Evolutionary conservation across 129 eudicot species (phyloP), one percentile per base, ranked within the genome.

Genomic region (Silybum marianum): DNA sequence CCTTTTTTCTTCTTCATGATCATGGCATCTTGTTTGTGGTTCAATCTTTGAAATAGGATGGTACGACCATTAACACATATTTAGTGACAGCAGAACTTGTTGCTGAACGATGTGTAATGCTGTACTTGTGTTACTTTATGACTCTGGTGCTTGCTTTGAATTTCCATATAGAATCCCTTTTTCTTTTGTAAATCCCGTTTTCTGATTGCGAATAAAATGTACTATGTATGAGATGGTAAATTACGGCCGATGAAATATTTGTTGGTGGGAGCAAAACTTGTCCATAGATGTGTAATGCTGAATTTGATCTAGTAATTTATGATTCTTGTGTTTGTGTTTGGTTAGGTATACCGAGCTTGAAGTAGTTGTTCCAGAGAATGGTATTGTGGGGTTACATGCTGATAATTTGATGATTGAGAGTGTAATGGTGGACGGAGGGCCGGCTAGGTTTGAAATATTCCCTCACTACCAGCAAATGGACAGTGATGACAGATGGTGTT

Each of bases 311-410:
- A 16, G 69, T 42, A 39, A 22, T 44, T 71, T 40, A 28, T 78
- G 67, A 4, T 71, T 67, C 24, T 32, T 65, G 34, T 74, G 62
- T 78, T 79, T 81, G 32, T 54, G 63, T 26, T 80, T 72, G 75
- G 78, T 80, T 79, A 95, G 99, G 83, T 96, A 88, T 83, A 96
- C 98, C 19, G 99, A 96, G 86, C 88, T 96, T 77, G 90, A 87
- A 82, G 89, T 93, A 75, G 87, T 73, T 69, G 92, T 91, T 40
- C 97, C 98, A 6, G 98, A 90, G 13, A 91, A 89, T 84, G 99
- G 99, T 65, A 88, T 96, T 16, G 93, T 96, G 70, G 99, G 99
- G 19, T 88, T 96, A 85, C 97, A 91, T 87, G 99, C 97, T 62
- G 98, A 91, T 83, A 96, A 96, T 90, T 78, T 96, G 86, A 96